Evolutionary conservation across 345 rosid genomes (phyloP), one percentile per base, ranked within the genome.

Genomic region (Boechera stricta): DNA sequence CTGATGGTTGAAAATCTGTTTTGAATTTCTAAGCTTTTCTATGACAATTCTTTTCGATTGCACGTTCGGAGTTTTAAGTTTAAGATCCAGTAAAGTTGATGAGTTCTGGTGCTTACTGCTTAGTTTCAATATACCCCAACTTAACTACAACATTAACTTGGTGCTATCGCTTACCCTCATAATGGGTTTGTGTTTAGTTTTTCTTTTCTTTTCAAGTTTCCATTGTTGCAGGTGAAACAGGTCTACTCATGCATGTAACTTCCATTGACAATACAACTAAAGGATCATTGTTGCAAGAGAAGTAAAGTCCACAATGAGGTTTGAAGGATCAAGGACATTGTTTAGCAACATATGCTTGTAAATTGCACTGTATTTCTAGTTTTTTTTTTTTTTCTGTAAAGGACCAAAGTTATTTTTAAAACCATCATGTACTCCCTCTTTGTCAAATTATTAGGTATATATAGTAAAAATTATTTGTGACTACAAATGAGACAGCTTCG

Each of bases 151-250:
- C 53, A 36, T 10, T 51, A 31, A 21, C 35, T 38, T 72, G 44
- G 16, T 41, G 70, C 35, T 53, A 21, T 65, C 33, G 13, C 41
- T 26, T 74, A 5, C 38, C 55, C 6, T 54, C 38, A 6, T 44
- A 10, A 75, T 45, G 73, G 32, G 18, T 26, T 56, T 56, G 31
- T 55, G 33, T 65, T 74, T 21, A 74, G 71, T 15, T 18, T 28
- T 2, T 28, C 3, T 60, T 18, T 8, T 15, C 18, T 59, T 21
- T 62, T 5, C 31, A 35, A 24, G n/a, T 72, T 38, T 47, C 57
- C 13, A 56, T 42, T 56, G n/a, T 55, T 69, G 54, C 55, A 42
- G 32, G 12, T 16, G 64, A 41, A 12, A 44, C 24, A 32, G 0
- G 33, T 18, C 15, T 32, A 45, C 26, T 60, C 36, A 71, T 21